Evolutionary conservation across 1,139 yeast genomes (phyloP).

Genomic region (Lodderomyces orthopsilosis): DNA sequence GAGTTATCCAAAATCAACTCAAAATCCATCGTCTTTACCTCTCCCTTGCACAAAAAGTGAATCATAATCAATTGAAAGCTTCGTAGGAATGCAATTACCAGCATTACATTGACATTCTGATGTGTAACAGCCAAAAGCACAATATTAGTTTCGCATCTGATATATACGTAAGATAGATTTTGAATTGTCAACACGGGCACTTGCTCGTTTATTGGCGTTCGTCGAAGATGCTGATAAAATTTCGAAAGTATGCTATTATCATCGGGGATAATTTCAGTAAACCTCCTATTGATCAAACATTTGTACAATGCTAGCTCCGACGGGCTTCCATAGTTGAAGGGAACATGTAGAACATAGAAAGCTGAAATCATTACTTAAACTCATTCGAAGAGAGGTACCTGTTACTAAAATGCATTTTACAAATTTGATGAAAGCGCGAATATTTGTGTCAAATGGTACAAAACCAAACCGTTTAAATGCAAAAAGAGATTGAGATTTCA

Average conservation of each 20-base stretch:
- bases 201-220: slow-evolving; percentile 17
- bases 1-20: slow-evolving; percentile 41
- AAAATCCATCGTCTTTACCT: slow-evolving; percentile 18
- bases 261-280: slow-evolving; percentile 30
- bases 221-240: slow-evolving; percentile 27
- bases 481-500: too few relatives aligned
- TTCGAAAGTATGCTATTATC: slow-evolving; percentile 22
- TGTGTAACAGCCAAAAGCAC: slow-evolving; percentile 31
- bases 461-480: not conserved
- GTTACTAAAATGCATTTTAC: not conserved
- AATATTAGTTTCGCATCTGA: slow-evolving; percentile 30
- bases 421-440: not conserved
- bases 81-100: slow-evolving; percentile 36
- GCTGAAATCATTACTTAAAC: slow-evolving; percentile 35
- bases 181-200: slow-evolving; percentile 29
- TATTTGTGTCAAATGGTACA: not conserved
- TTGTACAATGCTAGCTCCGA: slow-evolving; percentile 28
- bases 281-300: slow-evolving; percentile 35
- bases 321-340: slow-evolving; percentile 11
- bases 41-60: slow-evolving; percentile 26
- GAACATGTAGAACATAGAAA: slow-evolving; percentile 36
- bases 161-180: slow-evolving; percentile 33
- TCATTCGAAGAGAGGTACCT: not conserved
- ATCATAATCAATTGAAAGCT: slow-evolving; percentile 30
- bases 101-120: slow-evolving; percentile 41